A percentile compares a stretch with the other conserved stretches of the same genome.
Conservation (phyloP, 202 grass and related monocot species). For the Bolboschoenoplectus hybrid region DNA sequence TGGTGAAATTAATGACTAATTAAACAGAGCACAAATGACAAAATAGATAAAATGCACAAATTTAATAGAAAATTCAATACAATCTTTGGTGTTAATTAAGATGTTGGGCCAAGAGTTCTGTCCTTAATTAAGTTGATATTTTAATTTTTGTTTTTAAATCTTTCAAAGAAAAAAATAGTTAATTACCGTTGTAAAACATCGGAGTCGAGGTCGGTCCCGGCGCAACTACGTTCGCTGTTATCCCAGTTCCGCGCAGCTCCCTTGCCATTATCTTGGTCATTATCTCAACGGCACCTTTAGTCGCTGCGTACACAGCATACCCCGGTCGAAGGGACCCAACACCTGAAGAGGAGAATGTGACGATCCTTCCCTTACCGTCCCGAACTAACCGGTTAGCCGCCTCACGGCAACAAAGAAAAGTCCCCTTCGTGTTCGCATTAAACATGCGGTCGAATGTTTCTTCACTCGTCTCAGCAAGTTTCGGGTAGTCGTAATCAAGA, state of each 20-base stretch:
- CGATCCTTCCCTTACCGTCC: conserved; percentile 57
- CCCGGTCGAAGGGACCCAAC: conserved; percentile 54
- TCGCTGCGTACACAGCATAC: conserved; percentile 52
- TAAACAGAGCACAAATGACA: background rate
- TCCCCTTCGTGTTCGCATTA: conserved; percentile 54
- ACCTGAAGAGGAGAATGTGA: conserved; percentile 69
- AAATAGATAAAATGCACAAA: background rate
- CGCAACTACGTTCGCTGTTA: conserved; percentile 67
- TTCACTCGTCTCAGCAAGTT: conserved; percentile 57
- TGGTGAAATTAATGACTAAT: background rate
- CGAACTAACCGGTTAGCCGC: conserved; percentile 50
- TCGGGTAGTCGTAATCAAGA: conserved; percentile 58
- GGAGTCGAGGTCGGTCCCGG: conserved; percentile 60
- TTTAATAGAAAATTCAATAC: background rate
- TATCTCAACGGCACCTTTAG: conserved; percentile 62
- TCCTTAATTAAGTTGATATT: background rate
- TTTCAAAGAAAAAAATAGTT: background rate
- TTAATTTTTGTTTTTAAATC: background rate
- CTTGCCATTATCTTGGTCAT: conserved; percentile 66
- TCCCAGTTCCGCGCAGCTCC: conserved; percentile 60
- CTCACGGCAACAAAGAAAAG: conserved; percentile 81
- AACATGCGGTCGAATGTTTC: conserved; percentile 56
- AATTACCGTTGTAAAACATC: conserved; percentile 56
- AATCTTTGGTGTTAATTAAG: background rate
- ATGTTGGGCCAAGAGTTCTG: background rate